Conservation (phyloP, 1,284 basidiomycete genomes). For the Cerrena zonata region DNA sequence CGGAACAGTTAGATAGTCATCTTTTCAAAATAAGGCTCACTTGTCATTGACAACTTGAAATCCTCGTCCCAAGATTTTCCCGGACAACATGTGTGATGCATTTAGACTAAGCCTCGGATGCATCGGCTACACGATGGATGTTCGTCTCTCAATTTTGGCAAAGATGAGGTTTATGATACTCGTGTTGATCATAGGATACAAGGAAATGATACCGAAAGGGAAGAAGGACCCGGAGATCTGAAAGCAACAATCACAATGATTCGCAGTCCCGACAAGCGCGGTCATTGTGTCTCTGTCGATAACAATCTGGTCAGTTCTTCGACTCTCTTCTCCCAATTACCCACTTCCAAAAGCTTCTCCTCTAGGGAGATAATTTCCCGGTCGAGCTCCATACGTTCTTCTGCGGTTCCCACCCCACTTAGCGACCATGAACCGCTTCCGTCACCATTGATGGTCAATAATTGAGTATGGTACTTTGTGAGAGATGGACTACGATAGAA, state of each 20-base stretch:
- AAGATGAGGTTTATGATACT: too few species aligned
- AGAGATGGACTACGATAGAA: conserved; percentile 71
- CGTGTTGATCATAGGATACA: too few species aligned
- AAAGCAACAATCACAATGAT: not conserved
- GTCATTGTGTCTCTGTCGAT: conserved; percentile 22
- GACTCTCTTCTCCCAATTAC: conserved; percentile 57
- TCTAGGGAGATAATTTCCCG: conserved; percentile 68
- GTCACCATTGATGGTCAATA: conserved; percentile 71
- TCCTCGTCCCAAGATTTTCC: too few species aligned
- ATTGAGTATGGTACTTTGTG: conserved; percentile 77
- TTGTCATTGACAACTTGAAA: too few species aligned
- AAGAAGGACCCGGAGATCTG: too few species aligned
- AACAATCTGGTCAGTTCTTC: conserved; percentile 52
- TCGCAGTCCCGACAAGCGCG: not conserved
- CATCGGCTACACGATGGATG: too few species aligned
- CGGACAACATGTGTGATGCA: too few species aligned
- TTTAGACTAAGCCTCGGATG: too few species aligned
- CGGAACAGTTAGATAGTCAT: too few species aligned
- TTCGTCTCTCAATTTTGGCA: too few species aligned
- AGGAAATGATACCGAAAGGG: too few species aligned
- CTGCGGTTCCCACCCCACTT: conserved; percentile 62
- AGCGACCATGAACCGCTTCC: conserved; percentile 66
- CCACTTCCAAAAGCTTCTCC: conserved; percentile 60
- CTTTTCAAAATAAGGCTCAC: too few species aligned
- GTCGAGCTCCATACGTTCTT: conserved; percentile 68